Conservation (phyloP, 495 filamentous ascomycete species). For the Cercophora samala region DNA sequence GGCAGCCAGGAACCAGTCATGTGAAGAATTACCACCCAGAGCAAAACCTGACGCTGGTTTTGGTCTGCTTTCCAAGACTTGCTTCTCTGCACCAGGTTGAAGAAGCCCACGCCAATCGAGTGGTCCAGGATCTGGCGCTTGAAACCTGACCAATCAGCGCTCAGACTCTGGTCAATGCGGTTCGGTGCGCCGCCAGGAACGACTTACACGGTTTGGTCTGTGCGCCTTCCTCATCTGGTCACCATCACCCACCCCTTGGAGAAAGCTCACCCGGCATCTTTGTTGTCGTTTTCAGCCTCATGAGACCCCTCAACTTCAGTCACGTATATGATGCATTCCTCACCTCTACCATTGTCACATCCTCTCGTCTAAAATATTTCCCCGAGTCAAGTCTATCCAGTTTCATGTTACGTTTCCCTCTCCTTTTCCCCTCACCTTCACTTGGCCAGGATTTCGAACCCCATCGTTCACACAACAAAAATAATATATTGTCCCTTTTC, state of each 20-base stretch:
- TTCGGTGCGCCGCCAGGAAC: background rate
- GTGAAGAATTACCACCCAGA: background rate
- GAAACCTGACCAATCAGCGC: background rate
- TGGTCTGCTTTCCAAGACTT: background rate
- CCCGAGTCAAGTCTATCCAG: background rate
- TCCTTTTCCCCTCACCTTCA: background rate
- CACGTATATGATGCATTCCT: background rate
- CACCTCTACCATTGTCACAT: background rate
- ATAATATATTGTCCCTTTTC: background rate
- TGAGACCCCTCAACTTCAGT: background rate
- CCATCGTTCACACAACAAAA: background rate
- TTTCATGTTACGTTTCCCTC: background rate
- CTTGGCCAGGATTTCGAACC: background rate
- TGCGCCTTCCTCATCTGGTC: background rate
- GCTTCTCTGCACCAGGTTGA: slow-evolving; percentile 10
- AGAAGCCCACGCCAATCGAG: slow-evolving; percentile 18
- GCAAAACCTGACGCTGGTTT: background rate
- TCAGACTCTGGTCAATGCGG: background rate
- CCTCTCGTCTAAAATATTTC: background rate
- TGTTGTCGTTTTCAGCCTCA: background rate
- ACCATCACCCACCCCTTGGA: no score
- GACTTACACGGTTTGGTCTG: background rate
- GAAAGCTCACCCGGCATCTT: background rate
- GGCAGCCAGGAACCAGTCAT: background rate
- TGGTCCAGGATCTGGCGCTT: background rate